Percentiles rank a stretch among this genome's conserved stretches.
These are phyloP conservation scores for Alisma plantagoaquatica DNA, from an alignment of 106 monocot species.

Conservation along the genomic window DNA sequence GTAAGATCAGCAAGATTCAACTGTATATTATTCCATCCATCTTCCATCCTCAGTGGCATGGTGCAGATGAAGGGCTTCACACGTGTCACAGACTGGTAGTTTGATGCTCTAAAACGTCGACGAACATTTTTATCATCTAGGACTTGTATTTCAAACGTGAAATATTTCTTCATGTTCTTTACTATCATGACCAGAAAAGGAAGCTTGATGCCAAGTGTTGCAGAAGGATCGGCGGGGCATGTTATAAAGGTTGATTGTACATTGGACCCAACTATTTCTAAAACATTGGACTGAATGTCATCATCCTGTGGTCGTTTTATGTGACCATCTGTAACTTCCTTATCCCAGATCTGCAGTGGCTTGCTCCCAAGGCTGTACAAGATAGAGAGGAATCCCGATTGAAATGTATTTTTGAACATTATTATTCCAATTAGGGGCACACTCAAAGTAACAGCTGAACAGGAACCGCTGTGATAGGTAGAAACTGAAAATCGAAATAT, in stretches of 20 bases:
- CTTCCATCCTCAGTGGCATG: conserved; percentile 80
- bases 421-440: background rate
- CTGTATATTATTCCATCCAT: conserved; percentile 97
- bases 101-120: conserved; percentile 85
- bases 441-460: no score
- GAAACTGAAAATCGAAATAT: no score
- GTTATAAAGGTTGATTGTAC: conserved; percentile 93
- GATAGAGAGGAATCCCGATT: conserved; percentile 86
- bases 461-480: no score
- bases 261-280: conserved; percentile 91
- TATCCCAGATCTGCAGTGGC: conserved; percentile 98
- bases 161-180: conserved; percentile 93
- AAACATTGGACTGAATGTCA: conserved; percentile 94
- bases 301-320: conserved; percentile 89
- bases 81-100: conserved; percentile 87
- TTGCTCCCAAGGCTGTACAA: conserved; percentile 96
- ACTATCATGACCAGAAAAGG: conserved; percentile 86
- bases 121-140: conserved; percentile 99
- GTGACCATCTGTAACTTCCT: conserved; percentile 93
- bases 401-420: conserved; percentile 96
- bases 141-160: conserved; percentile 97
- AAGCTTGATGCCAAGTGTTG: conserved; percentile 98
- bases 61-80: conserved; percentile 98
- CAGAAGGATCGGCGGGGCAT: conserved; percentile 88
- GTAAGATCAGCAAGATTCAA: conserved; percentile 85